A percentile compares a stretch with the other conserved stretches of the same genome.
These are phyloP conservation scores for Clavispora vitiphila DNA, from an alignment of 805 yeast species.

Conservation along the genomic window DNA sequence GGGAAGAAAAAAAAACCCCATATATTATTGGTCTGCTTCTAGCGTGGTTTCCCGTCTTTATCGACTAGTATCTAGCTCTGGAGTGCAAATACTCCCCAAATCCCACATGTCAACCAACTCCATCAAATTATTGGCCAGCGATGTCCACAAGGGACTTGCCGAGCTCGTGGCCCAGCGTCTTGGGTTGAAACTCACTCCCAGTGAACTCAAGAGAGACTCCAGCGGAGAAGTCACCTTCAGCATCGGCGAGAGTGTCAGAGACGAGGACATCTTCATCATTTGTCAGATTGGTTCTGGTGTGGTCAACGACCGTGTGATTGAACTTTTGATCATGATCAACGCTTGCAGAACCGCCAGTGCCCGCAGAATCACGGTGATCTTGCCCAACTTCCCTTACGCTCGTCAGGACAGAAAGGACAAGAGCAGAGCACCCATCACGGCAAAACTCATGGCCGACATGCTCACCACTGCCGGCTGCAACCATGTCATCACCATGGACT, in stretches of 20 bases:
- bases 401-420: slow-evolving; percentile 85
- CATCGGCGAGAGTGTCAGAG: slow-evolving; percentile 78
- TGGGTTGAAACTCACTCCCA: slow-evolving; percentile 57
- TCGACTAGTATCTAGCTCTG: neutral
- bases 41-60: neutral
- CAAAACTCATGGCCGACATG: slow-evolving; percentile 79
- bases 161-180: slow-evolving; percentile 61
- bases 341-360: slow-evolving; percentile 84
- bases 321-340: slow-evolving; percentile 69
- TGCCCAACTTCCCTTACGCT: slow-evolving; percentile 84
- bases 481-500: slow-evolving; percentile 82
- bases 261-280: slow-evolving; percentile 75
- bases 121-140: slow-evolving; percentile 63
- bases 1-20: neutral
- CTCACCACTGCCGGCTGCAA: slow-evolving; percentile 80
- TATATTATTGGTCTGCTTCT: neutral
- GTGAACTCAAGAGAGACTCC: slow-evolving; percentile 59
- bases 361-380: slow-evolving; percentile 74
- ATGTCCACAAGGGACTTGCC: slow-evolving; percentile 63
- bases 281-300: slow-evolving; percentile 73
- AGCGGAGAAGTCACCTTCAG: slow-evolving; percentile 73
- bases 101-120: slow-evolving; percentile 64
- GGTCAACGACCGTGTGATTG: slow-evolving; percentile 74
- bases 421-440: slow-evolving; percentile 80
- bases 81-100: neutral